Conservation (phyloP, 441 rosid genomes). For the Pelargonium fulgidum region DNA sequence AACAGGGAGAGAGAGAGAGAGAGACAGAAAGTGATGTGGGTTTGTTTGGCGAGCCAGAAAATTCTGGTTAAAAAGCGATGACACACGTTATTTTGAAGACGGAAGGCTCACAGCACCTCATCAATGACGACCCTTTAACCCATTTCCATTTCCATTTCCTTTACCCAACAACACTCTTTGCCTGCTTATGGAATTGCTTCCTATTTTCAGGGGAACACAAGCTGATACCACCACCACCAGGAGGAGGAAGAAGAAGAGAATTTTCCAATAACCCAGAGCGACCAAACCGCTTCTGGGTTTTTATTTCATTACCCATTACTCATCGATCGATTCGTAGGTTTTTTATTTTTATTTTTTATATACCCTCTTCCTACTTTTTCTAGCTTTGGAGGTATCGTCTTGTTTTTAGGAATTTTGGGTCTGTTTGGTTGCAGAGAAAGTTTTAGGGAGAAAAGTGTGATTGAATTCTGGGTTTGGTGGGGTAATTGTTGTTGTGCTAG, state of each 20-base stretch:
- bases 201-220: slow-evolving; percentile 20
- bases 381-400: slow-evolving; percentile 13
- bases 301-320: neutral
- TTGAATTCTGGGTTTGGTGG: slow-evolving; percentile 5
- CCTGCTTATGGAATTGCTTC: slow-evolving; percentile 25
- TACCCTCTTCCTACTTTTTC: slow-evolving; percentile 18
- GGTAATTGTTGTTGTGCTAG: neutral
- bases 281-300: slow-evolving; percentile 12
- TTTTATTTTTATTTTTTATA: slow-evolving; percentile 7
- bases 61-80: slow-evolving; percentile 19
- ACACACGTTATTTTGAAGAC: slow-evolving; percentile 20
- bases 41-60: slow-evolving; percentile 7
- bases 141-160: neutral
- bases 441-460: slow-evolving; percentile 12
- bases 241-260: slow-evolving; percentile 32
- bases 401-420: slow-evolving; percentile 1
- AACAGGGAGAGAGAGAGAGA: slow-evolving; percentile 5
- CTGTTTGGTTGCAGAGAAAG: no score
- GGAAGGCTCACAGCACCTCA: slow-evolving; percentile 21
- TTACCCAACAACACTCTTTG: slow-evolving; percentile 12
- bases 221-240: slow-evolving; percentile 7
- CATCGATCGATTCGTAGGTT: slow-evolving; percentile 5
- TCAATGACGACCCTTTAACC: slow-evolving; percentile 14
- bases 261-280: slow-evolving; percentile 7
- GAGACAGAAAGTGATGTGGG: neutral